These are phyloP conservation scores for Eucalyptus camaldulensis DNA, from an alignment of 345 rosid genomes.

Conservation along the genomic window DNA sequence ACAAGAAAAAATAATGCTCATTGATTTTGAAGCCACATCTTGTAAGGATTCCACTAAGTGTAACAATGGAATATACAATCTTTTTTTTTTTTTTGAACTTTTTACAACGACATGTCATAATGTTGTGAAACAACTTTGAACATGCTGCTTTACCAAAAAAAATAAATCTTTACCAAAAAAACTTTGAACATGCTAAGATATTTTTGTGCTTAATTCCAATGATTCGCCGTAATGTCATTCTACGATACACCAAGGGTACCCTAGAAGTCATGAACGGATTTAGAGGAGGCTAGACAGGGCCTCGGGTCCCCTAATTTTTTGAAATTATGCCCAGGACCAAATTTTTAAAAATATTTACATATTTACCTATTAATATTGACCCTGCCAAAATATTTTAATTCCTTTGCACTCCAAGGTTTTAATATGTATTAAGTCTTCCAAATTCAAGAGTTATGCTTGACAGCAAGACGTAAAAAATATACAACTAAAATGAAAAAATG, in stretches of 20 bases:
- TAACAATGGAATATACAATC: background rate
- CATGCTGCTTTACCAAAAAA: no score
- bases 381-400: background rate
- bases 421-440: background rate
- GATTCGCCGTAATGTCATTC: background rate
- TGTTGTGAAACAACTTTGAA: background rate
- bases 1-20: background rate
- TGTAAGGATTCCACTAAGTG: background rate
- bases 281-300: background rate
- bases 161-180: no score
- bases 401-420: background rate
- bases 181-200: background rate
- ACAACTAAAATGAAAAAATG: background rate
- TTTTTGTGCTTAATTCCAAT: background rate
- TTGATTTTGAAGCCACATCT: background rate
- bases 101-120: background rate
- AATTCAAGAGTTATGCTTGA: background rate
- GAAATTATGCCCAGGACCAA: background rate
- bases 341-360: background rate
- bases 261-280: background rate
- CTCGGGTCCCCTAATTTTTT: background rate
- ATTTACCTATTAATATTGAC: background rate
- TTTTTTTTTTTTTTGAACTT: background rate
- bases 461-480: background rate
- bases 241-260: background rate